Evolutionary conservation across 139 green algal species (phyloP).

Genomic region (Astrephomene gubernaculifera): DNA sequence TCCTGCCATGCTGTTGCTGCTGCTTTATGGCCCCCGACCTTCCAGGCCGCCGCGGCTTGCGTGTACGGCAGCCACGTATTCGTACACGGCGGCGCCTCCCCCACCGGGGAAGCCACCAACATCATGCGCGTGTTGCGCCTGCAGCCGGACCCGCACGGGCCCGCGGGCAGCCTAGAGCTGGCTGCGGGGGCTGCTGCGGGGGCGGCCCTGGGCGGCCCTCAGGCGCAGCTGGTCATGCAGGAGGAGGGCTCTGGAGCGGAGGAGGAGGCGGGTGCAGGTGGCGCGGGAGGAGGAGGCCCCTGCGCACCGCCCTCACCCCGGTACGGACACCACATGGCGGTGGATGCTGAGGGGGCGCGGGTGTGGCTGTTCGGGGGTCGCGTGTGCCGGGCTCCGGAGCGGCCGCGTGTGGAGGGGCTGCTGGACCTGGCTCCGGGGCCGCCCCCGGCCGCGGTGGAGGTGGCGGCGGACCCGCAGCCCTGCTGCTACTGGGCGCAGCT

Average conservation of each 20-base stretch:
- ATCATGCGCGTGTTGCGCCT: background rate
- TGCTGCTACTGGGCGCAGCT: conserved; percentile 35
- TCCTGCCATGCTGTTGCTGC: background rate
- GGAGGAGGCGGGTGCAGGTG: background rate
- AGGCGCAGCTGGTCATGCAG: background rate
- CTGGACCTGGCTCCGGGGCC: background rate
- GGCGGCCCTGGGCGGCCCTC: background rate
- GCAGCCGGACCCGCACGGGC: background rate
- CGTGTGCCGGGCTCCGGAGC: too few relatives aligned
- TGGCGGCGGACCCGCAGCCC: background rate
- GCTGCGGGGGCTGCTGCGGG: background rate
- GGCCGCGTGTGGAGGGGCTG: background rate
- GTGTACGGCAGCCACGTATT: conserved; percentile 6
- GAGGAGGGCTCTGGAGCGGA: background rate
- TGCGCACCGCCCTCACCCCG: conserved; percentile 3
- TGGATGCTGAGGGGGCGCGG: background rate
- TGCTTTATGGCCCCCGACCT: background rate
- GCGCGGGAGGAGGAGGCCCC: background rate
- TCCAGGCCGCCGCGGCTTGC: background rate
- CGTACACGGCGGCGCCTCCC: conserved; percentile 3
- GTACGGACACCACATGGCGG: conserved; percentile 7
- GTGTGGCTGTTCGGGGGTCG: conserved; percentile 28
- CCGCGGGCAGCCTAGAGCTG: background rate
- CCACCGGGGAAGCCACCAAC: background rate
- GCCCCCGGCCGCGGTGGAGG: background rate